phyloP scores from a whole-genome alignment of 768 basidiomycete species.

The Trametes meyenii region DNA sequence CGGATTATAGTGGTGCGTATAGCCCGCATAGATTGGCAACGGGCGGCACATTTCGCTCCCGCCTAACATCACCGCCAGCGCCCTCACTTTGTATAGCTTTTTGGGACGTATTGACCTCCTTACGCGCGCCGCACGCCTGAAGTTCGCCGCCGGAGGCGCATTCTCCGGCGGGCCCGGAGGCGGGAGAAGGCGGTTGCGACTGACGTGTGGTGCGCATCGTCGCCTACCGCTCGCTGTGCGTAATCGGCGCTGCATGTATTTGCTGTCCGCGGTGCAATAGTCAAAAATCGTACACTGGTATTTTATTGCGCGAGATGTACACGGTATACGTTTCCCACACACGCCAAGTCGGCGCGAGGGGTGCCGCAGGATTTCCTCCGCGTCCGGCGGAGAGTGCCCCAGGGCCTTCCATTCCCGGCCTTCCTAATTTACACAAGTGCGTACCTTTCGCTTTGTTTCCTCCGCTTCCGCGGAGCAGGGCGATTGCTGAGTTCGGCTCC shows the following conservation, averaged over 20 bases:
- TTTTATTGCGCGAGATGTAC: not conserved
- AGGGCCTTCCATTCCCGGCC: constrained; percentile 13
- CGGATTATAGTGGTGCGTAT: not conserved
- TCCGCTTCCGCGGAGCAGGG: constrained; percentile 11
- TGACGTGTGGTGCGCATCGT: not conserved
- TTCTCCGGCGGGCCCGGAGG: not conserved
- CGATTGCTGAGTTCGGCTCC: not conserved
- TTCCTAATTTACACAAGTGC: constrained; percentile 4
- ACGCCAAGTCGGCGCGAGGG: not conserved
- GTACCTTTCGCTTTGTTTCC: constrained; percentile 13
- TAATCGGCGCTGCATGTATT: not conserved
- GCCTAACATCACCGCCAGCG: not conserved
- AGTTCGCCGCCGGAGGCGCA: too few relatives aligned
- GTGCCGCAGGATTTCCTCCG: constrained; percentile 8
- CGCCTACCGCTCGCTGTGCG: not conserved
- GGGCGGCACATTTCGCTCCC: not conserved
- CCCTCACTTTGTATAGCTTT: not conserved
- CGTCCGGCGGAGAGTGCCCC: constrained; percentile 6
- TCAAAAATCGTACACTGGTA: not conserved
- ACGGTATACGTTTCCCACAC: constrained; percentile 1
- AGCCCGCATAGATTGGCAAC: not conserved
- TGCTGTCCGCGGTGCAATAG: not conserved
- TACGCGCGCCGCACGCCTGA: not conserved
- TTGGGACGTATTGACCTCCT: not conserved
- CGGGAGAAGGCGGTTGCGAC: not conserved